Percentiles rank a stretch among this genome's conserved stretches.
Conservation (phyloP, 495 filamentous ascomycete species). For the Penicillium cinerascens region DNA sequence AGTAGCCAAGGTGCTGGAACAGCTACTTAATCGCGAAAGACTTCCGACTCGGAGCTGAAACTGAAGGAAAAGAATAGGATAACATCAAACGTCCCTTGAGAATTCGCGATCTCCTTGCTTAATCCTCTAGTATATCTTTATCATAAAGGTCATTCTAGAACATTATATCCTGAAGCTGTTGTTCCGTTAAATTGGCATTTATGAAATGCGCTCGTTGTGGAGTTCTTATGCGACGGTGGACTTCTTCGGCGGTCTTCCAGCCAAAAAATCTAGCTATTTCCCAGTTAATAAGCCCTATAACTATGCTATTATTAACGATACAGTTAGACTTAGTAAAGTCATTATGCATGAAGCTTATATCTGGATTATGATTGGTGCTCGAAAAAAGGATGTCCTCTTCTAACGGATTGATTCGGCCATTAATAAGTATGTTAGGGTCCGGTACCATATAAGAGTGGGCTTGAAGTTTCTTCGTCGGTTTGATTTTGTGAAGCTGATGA, state of each 20-base stretch:
- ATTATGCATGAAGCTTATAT: conserved; percentile 43
- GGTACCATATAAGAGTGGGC: conserved; percentile 28
- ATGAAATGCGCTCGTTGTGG: conserved; percentile 38
- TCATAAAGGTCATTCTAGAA: conserved; percentile 39
- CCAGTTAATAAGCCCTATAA: conserved; percentile 45
- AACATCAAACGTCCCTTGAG: too few species aligned
- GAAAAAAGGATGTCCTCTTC: conserved; percentile 35
- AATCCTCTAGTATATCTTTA: too few species aligned
- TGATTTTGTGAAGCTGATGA: conserved; percentile 21
- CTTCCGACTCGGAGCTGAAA: too few species aligned
- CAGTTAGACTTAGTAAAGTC: conserved; percentile 38
- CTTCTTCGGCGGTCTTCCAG: conserved; percentile 36
- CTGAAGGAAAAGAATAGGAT: too few species aligned
- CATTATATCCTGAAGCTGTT: conserved; percentile 26
- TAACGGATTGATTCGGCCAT: conserved; percentile 30
- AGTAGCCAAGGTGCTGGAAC: too few species aligned
- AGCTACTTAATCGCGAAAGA: too few species aligned
- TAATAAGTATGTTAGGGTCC: conserved; percentile 33
- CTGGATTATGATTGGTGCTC: conserved; percentile 19
- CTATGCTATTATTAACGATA: conserved; percentile 40
- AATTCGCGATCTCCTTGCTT: too few species aligned
- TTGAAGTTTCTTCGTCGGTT: conserved; percentile 15
- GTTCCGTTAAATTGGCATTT: conserved; percentile 26
- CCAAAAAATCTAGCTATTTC: conserved; percentile 48
- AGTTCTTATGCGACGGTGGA: conserved; percentile 35